These are phyloP conservation scores for Aspergillus quadrilineatus DNA, from an alignment of 2,329 filamentous ascomycete species.

Conservation along the genomic window DNA sequence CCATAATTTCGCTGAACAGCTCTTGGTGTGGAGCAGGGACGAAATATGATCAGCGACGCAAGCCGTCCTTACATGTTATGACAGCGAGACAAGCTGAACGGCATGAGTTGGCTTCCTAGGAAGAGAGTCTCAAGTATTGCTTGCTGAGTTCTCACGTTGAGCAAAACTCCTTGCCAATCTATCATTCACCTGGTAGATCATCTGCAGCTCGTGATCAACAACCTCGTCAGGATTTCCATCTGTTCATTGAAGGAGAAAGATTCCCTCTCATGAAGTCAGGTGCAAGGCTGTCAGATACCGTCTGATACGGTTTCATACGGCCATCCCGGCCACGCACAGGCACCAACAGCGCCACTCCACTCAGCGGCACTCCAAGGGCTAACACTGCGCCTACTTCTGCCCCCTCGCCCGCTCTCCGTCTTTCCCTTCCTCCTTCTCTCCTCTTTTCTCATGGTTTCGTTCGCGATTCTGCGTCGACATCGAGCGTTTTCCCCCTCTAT, in stretches of 20 bases:
- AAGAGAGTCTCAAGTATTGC: background rate
- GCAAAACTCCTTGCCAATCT: too few relatives aligned
- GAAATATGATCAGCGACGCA: constrained; percentile 1
- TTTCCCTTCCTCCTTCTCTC: constrained; percentile 11
- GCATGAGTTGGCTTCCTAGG: background rate
- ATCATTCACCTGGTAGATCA: too few relatives aligned
- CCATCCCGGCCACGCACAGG: background rate
- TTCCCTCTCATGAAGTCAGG: background rate
- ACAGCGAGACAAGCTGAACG: background rate
- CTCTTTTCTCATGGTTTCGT: constrained; percentile 25
- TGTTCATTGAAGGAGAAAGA: too few relatives aligned
- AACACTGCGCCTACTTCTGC: constrained; percentile 12
- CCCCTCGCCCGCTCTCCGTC: constrained; percentile 18
- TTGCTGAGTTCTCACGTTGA: background rate
- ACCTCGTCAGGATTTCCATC: too few relatives aligned
- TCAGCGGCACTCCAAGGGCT: background rate
- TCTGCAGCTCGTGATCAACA: too few relatives aligned
- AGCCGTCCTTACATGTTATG: background rate
- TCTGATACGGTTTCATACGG: background rate
- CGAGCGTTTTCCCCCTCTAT: constrained; percentile 32
- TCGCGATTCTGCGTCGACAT: constrained; percentile 32
- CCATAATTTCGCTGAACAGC: constrained; percentile 12
- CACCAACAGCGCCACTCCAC: constrained; percentile 7
- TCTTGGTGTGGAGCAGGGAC: background rate
- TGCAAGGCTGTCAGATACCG: background rate